Percentiles rank a stretch among this genome's conserved stretches.
Evolutionary conservation across 2,329 filamentous ascomycete genomes (phyloP).

Genomic region (Ophiostoma triangulosporum): DNA sequence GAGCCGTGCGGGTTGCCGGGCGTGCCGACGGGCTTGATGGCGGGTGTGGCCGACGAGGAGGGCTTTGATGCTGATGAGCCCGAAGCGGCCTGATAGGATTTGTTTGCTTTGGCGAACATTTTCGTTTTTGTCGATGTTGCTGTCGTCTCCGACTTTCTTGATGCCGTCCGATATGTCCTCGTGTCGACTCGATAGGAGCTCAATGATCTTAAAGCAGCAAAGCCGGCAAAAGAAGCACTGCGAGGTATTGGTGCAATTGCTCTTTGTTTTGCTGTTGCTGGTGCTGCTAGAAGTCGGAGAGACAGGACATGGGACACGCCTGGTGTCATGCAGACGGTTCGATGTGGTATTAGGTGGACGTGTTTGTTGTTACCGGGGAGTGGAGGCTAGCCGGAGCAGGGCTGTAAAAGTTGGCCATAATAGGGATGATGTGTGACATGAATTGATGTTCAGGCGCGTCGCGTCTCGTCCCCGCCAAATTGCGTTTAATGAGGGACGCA

Average conservation of each 20-base stretch:
- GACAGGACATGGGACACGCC: conserved; percentile 8
- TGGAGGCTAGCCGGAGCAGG: not conserved
- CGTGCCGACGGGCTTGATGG: conserved; percentile 2
- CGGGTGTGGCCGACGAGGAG: conserved; percentile 8
- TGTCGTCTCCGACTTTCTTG: not conserved
- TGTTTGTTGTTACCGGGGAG: conserved; percentile 1
- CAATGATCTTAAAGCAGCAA: not conserved
- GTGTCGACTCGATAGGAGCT: not conserved
- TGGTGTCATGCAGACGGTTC: conserved; percentile 16
- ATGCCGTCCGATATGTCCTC: not conserved
- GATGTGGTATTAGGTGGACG: not conserved
- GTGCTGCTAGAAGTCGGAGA: conserved; percentile 13
- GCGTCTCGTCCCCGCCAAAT: conserved; percentile 5
- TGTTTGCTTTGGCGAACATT: conserved; percentile 20
- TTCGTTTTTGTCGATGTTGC: too few species aligned
- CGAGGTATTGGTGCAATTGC: conserved; percentile 8
- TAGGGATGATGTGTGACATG: not conserved
- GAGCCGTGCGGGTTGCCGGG: conserved; percentile 32
- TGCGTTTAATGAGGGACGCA: not conserved
- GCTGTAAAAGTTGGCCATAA: not conserved
- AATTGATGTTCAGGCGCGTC: conserved; percentile 4
- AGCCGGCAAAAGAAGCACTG: not conserved
- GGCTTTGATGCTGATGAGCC: not conserved
- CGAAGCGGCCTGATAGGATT: conserved; percentile 19
- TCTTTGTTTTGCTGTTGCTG: conserved; percentile 1